Evolutionary conservation across 2,329 filamentous ascomycete genomes (phyloP).

Genomic region (Samsoniella hepiali): DNA sequence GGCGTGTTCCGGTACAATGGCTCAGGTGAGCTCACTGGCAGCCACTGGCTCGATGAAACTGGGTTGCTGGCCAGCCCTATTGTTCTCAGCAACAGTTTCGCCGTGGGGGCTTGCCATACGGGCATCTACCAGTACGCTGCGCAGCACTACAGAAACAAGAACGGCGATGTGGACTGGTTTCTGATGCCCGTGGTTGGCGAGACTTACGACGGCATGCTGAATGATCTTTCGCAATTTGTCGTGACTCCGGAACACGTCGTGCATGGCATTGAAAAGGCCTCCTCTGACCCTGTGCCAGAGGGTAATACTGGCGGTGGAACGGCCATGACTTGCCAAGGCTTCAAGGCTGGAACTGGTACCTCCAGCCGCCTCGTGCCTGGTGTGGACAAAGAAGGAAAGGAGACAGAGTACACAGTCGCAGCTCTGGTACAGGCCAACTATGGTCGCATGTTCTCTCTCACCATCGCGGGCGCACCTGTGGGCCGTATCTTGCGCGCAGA

Average conservation of each 20-base stretch:
- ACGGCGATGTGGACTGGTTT: slow-evolving; percentile 47
- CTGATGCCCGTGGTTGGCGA: slow-evolving; percentile 54
- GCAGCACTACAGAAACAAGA: slow-evolving; percentile 37
- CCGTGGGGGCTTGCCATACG: slow-evolving; percentile 52
- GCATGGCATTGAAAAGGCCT: slow-evolving; percentile 48
- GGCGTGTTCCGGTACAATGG: slow-evolving; percentile 56
- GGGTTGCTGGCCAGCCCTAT: slow-evolving; percentile 55
- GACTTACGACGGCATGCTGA: slow-evolving; percentile 57
- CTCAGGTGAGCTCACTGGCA: slow-evolving; percentile 56
- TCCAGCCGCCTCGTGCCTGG: slow-evolving; percentile 45
- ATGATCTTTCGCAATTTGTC: slow-evolving; percentile 50
- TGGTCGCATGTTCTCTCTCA: slow-evolving; percentile 50
- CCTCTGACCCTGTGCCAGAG: slow-evolving; percentile 49
- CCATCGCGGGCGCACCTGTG: slow-evolving; percentile 55
- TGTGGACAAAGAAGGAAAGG: slow-evolving; percentile 27
- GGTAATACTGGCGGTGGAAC: slow-evolving; percentile 62
- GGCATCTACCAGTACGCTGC: slow-evolving; percentile 54
- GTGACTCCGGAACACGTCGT: slow-evolving; percentile 51
- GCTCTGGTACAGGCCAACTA: slow-evolving; percentile 62
- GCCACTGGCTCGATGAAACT: slow-evolving; percentile 56
- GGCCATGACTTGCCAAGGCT: slow-evolving; percentile 60
- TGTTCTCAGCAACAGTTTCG: slow-evolving; percentile 54
- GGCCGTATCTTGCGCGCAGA: slow-evolving; percentile 46
- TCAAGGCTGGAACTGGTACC: slow-evolving; percentile 61
- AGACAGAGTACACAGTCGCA: slow-evolving; percentile 50